Conservation (phyloP, 495 filamentous ascomycete genomes). For the Annulohypoxylon bovei region DNA sequence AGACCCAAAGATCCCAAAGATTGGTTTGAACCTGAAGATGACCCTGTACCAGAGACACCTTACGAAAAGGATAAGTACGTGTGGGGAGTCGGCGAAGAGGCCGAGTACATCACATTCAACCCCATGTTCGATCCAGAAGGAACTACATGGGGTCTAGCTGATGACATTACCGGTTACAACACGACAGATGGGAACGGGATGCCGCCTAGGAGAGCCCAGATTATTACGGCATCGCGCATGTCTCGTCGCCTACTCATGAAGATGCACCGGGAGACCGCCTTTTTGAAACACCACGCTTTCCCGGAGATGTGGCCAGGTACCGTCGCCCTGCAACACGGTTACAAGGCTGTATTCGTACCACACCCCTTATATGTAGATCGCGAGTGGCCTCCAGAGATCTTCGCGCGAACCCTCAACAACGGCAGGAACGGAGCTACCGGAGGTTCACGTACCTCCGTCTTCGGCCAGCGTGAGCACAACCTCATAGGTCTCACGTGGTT, state of each 20-base stretch:
- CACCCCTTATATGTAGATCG: constrained; percentile 94
- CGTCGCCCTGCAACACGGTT: constrained; percentile 87
- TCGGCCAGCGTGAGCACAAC: constrained; percentile 89
- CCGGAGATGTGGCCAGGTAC: constrained; percentile 96
- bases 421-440: constrained; percentile 81
- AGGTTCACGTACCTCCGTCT: constrained; percentile 77
- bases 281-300: constrained; percentile 87
- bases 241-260: constrained; percentile 80
- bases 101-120: constrained; percentile 92
- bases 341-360: constrained; percentile 93
- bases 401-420: constrained; percentile 85
- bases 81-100: constrained; percentile 93
- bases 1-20: constrained; percentile 70
- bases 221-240: constrained; percentile 85
- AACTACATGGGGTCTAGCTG: constrained; percentile 86
- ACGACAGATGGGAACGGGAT: constrained; percentile 61
- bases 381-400: constrained; percentile 81
- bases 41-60: constrained; percentile 73
- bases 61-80: constrained; percentile 81
- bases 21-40: constrained; percentile 72
- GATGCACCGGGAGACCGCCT: constrained; percentile 90
- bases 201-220: constrained; percentile 84
- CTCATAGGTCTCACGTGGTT: constrained; percentile 92
- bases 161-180: constrained; percentile 93
- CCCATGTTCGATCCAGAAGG: constrained; percentile 91